Percentiles rank a stretch among this genome's conserved stretches.
These are phyloP conservation scores for Starmerella apis DNA, from an alignment of 805 yeast species.

Conservation along the genomic window DNA sequence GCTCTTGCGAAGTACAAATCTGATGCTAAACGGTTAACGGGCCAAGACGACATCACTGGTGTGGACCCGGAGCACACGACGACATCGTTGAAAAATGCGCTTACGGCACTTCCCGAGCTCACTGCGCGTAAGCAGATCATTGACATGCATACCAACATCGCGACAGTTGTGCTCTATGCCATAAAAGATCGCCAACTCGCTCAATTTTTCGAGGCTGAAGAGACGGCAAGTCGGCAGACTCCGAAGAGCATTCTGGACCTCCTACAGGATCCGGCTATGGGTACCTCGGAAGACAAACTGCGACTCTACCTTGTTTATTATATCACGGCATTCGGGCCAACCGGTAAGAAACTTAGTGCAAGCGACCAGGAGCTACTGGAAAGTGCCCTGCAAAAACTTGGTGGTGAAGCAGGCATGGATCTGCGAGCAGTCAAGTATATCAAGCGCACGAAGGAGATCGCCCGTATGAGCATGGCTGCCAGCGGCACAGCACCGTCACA, in stretches of 20 bases:
- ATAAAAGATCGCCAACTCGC: conserved; percentile 81
- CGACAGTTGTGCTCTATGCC: conserved; percentile 71
- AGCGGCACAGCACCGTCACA: conserved; percentile 20
- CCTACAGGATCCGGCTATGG: conserved; percentile 47
- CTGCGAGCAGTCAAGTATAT: conserved; percentile 59
- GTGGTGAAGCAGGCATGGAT: conserved; percentile 45
- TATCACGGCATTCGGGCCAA: conserved; percentile 33
- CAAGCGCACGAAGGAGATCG: conserved; percentile 67
- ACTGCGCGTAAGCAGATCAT: conserved; percentile 78
- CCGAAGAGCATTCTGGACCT: conserved; percentile 46
- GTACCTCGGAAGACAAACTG: conserved; percentile 57
- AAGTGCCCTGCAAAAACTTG: conserved; percentile 36
- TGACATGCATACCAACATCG: conserved; percentile 94
- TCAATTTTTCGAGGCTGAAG: conserved; percentile 88
- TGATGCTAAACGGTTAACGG: conserved; percentile 79
- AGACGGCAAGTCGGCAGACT: conserved; percentile 45
- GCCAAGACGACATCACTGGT: conserved; percentile 52
- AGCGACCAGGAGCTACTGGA: conserved; percentile 55
- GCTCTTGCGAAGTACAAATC: conserved; percentile 72
- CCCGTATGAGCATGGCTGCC: conserved; percentile 39
- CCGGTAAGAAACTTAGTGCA: conserved; percentile 31
- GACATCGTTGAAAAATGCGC: conserved; percentile 67
- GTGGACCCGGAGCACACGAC: conserved; percentile 69
- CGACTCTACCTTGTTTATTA: conserved; percentile 79
- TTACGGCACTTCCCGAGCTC: conserved; percentile 82